Evolutionary conservation across 176 grass and related monocot species (phyloP).

Genomic region (Ensete glaucum): DNA sequence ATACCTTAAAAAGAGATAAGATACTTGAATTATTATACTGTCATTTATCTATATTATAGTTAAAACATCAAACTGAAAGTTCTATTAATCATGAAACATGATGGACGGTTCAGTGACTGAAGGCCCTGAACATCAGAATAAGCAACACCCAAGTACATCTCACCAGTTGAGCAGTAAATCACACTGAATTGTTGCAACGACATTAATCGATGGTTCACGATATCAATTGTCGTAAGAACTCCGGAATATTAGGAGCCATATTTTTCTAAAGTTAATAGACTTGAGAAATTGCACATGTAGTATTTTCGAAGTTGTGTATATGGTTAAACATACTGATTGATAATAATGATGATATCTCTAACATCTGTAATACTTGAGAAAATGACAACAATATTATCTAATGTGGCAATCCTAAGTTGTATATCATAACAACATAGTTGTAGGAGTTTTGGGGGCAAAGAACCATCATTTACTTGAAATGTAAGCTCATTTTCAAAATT

Average conservation of each 20-base stretch:
- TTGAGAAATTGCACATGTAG: not conserved
- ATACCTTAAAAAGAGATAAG: slow-evolving; percentile 36
- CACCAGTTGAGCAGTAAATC: not conserved
- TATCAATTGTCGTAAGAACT: not conserved
- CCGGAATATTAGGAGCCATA: no score
- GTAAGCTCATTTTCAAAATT: no score
- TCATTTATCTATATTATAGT: not conserved
- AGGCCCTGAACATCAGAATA: not conserved
- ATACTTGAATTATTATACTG: not conserved
- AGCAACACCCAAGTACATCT: not conserved
- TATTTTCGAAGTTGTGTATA: no score
- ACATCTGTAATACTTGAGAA: not conserved
- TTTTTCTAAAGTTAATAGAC: no score
- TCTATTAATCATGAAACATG: no score
- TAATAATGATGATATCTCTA: no score
- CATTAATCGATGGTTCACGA: not conserved
- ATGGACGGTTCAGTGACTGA: no score
- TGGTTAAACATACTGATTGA: no score
- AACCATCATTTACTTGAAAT: no score
- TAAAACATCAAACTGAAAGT: no score
- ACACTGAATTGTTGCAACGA: not conserved
- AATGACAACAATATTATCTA: not conserved
- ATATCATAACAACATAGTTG: no score
- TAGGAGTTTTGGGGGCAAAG: no score
- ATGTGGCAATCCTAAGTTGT: not conserved